Base-by-base conservation (phyloP, 78 protist genomes). In the Chrysochromulina parva region DNA sequence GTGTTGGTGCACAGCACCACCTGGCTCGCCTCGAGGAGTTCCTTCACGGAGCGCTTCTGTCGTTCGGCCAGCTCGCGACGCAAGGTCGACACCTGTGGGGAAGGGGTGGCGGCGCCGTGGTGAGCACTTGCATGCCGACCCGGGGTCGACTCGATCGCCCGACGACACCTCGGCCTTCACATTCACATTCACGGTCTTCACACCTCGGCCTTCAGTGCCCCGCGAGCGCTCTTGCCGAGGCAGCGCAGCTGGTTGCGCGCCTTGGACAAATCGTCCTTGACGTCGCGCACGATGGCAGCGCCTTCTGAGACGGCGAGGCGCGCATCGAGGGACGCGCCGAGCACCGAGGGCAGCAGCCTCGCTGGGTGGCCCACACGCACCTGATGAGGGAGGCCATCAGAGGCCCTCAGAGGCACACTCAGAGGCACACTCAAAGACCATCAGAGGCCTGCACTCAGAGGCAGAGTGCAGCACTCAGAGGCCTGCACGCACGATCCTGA, bases 331-430 rank as follows among this genome's bases (percentile, higher is more conserved):
- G 96, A 88, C 71, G 86, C 84, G 38, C 57, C 80, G 52, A 69
- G 19, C 14, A 96, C 71, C 38, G 80, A 65, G 13, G 94, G 91
- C 58, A 95, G 81, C 76, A 97, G 82, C 81, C 98, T 47, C n/a
- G 97, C 97, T 9, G 97, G 97, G 65, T 97, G 98, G 24, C 98
- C 98, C 22, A 97, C 78, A n/a, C 98, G 60, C 55, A 94, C 94
- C n/a, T 13, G 38, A 22, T 85, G 90, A 38, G 38, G 38, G 38
- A 38, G 38, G 38, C 38, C 38, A 38, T 38, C 38, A 38, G 38
- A 38, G 38, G 38, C 38, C 38, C 38, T 38, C 38, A 38, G 38
- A 38, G 38, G 38, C 38, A 38, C 38, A 38, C 38, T 38, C 38
- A 38, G 38, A 38, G 38, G 38, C 38, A 38, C 38, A 38, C 38